Percentiles rank a stretch among this genome's conserved stretches.
Conservation (phyloP, 225 moss, liverwort and hornwort genomes). For the Physcomitrellopsis africana region DNA sequence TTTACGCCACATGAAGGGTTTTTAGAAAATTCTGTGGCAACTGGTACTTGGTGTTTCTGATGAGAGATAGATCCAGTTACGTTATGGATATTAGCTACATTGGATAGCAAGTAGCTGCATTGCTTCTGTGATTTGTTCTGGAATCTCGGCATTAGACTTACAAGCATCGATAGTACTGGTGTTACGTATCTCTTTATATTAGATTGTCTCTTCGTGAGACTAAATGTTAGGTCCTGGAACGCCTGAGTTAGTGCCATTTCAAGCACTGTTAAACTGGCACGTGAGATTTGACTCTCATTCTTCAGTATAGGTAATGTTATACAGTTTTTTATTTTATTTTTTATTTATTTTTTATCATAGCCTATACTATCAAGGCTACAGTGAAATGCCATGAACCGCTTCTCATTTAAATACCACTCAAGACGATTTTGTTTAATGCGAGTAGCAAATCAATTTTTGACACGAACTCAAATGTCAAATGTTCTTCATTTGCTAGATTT, state of each 20-base stretch:
- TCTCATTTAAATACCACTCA: not conserved
- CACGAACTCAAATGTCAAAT: not conserved
- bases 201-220: conserved; percentile 6
- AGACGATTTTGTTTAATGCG: not conserved
- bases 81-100: not conserved
- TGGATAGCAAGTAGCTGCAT: conserved; percentile 21
- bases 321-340: too few species aligned
- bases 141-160: not conserved
- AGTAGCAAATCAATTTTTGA: not conserved
- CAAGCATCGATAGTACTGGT: not conserved
- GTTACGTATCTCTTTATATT: not conserved
- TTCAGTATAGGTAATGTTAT: too few species aligned
- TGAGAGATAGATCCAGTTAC: conserved; percentile 14
- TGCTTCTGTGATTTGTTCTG: conserved; percentile 20
- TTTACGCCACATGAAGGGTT: not conserved
- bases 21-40: conserved; percentile 2
- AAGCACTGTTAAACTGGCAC: not conserved
- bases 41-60: not conserved
- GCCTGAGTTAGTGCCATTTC: not conserved
- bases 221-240: not conserved
- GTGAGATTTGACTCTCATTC: not conserved
- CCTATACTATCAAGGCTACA: not conserved
- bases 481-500: conserved; percentile 6
- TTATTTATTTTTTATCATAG: not conserved
- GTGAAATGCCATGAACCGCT: not conserved